phyloP scores from a whole-genome alignment of 164 flowering plant genomes.

The Piper longum region DNA sequence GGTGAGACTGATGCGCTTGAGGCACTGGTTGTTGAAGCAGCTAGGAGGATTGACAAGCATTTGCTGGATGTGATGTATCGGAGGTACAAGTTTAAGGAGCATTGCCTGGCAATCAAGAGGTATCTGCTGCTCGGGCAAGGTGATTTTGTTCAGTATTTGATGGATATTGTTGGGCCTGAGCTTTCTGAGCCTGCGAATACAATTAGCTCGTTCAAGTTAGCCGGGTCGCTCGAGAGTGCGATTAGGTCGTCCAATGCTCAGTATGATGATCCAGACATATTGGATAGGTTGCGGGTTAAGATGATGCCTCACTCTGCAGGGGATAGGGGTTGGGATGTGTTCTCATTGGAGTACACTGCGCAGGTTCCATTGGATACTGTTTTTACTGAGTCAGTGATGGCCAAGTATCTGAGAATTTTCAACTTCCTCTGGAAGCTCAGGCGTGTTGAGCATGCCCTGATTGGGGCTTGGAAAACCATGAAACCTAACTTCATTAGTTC shows the following conservation, averaged over 20 bases:
- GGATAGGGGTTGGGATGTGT: slow-evolving; percentile 99
- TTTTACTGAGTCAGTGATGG: slow-evolving; percentile 89
- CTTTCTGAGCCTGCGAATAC: slow-evolving; percentile 96
- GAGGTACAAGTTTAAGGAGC: slow-evolving; percentile 77
- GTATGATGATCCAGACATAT: slow-evolving; percentile 82
- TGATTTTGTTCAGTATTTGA: slow-evolving; percentile 94
- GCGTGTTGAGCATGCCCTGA: slow-evolving; percentile 93
- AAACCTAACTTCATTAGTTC: slow-evolving; percentile 91
- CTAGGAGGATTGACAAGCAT: slow-evolving; percentile 90
- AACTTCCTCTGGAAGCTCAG: slow-evolving; percentile 97
- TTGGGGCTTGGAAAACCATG: slow-evolving; percentile 93
- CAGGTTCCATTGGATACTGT: slow-evolving; percentile 83
- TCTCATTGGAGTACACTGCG: slow-evolving; percentile 91
- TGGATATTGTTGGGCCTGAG: slow-evolving; percentile 93
- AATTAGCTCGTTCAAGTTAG: slow-evolving; percentile 81
- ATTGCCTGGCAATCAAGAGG: slow-evolving; percentile 92
- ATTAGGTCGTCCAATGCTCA: slow-evolving; percentile 94
- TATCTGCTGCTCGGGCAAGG: slow-evolving; percentile 97
- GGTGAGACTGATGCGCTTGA: slow-evolving; percentile 97
- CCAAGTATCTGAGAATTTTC: slow-evolving; percentile 71
- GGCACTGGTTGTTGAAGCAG: slow-evolving; percentile 75
- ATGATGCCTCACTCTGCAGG: slow-evolving; percentile 95
- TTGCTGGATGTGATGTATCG: slow-evolving; percentile 75
- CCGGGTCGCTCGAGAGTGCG: slow-evolving; percentile 90
- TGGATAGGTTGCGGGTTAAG: slow-evolving; percentile 88